Conservation (phyloP, 805 yeast genomes). For the Ascoidea asiatica region DNA sequence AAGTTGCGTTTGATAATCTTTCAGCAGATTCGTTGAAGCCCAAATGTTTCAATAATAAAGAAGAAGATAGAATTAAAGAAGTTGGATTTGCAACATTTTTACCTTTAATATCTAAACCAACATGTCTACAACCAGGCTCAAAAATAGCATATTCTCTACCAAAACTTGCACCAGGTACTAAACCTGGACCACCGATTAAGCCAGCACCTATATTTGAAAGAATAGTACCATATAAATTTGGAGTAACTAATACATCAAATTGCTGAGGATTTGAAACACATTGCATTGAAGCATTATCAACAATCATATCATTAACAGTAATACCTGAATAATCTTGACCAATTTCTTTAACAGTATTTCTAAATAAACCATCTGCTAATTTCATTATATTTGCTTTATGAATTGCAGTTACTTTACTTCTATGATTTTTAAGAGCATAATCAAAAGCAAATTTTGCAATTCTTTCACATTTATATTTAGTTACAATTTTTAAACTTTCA, state of each 20-base stretch:
- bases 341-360: conserved; percentile 81
- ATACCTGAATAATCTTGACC: conserved; percentile 81
- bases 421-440: conserved; percentile 81
- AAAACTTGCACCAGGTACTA: conserved; percentile 96
- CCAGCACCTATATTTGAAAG: conserved; percentile 98
- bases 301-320: conserved; percentile 83
- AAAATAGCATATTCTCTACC: conserved; percentile 97
- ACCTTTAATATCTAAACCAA: conserved; percentile 92
- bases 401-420: conserved; percentile 72
- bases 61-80: conserved; percentile 86
- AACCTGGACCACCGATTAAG: conserved; percentile 88
- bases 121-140: conserved; percentile 99
- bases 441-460: conserved; percentile 96
- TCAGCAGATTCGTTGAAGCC: conserved; percentile 80
- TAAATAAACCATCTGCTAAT: conserved; percentile 95
- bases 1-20: conserved; percentile 79
- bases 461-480: conserved; percentile 90
- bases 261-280: conserved; percentile 98
- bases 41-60: conserved; percentile 89
- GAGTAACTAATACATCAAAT: conserved; percentile 95
- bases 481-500: conserved; percentile 90
- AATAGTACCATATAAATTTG: conserved; percentile 96
- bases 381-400: conserved; percentile 99
- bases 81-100: conserved; percentile 96
- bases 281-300: conserved; percentile 98